These are phyloP conservation scores for Coccomyxa sp. DNA, from an alignment of 139 green algal species.

Conservation along the genomic window DNA sequence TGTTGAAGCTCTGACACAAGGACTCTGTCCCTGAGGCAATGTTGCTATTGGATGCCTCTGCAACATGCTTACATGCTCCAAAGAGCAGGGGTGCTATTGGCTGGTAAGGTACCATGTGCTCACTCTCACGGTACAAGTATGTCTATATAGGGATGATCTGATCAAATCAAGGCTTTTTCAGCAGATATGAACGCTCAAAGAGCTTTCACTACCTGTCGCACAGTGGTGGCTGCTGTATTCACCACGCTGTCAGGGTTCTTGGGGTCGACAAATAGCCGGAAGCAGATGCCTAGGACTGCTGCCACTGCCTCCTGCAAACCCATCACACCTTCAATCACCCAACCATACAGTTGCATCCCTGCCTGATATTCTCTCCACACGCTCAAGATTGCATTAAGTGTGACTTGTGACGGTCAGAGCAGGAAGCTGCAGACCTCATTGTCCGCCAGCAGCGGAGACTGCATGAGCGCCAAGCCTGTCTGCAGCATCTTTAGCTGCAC, in stretches of 20 bases:
- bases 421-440: constrained; percentile 24
- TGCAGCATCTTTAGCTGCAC: constrained; percentile 85
- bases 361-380: no score
- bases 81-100: no score
- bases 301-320: constrained; percentile 39
- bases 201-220: constrained; percentile 59
- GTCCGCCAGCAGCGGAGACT: constrained; percentile 54
- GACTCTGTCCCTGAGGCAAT: no score
- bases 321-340: not conserved
- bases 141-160: no score
- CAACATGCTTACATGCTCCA: no score
- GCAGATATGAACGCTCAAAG: no score
- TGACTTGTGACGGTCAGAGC: not conserved
- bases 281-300: constrained; percentile 57
- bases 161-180: no score
- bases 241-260: constrained; percentile 56
- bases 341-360: no score
- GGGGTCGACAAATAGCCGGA: constrained; percentile 39
- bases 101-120: no score
- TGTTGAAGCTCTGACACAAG: no score
- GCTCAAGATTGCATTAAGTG: not conserved
- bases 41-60: no score
- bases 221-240: constrained; percentile 68
- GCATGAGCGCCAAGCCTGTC: constrained; percentile 74
- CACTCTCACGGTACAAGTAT: no score